phyloP scores from a whole-genome alignment of 2,329 filamentous ascomycete species.

The Colletotrichum tropicicola region DNA sequence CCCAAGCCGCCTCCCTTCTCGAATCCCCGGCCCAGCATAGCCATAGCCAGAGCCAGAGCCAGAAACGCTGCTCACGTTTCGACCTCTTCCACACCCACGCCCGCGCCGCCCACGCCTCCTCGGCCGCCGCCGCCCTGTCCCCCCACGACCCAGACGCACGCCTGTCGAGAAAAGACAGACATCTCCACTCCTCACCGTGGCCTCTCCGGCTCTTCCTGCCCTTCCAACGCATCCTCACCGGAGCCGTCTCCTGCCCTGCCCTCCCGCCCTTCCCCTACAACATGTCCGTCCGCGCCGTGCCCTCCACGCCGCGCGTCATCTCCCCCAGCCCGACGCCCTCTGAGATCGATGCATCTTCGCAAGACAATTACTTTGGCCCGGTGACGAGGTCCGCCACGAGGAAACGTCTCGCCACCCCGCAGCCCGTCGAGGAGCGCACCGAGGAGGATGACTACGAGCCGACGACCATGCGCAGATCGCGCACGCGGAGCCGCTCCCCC shows the following conservation, averaged over 20 bases:
- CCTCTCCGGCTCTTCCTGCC: slow-evolving; percentile 55
- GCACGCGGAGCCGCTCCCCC: slow-evolving; percentile 78
- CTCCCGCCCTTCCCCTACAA: slow-evolving; percentile 67
- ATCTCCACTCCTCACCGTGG: slow-evolving; percentile 57
- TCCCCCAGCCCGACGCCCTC: slow-evolving; percentile 85
- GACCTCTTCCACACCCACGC: slow-evolving; percentile 32
- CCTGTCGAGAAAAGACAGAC: slow-evolving; percentile 59
- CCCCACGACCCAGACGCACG: slow-evolving; percentile 35
- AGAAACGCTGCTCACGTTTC: slow-evolving; percentile 33
- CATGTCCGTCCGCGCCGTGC: slow-evolving; percentile 68
- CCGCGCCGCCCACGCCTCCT: slow-evolving; percentile 31
- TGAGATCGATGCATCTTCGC: slow-evolving; percentile 61
- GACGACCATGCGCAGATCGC: slow-evolving; percentile 66
- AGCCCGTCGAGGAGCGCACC: slow-evolving; percentile 64
- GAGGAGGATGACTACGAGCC: slow-evolving; percentile 48
- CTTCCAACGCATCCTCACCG: slow-evolving; percentile 61
- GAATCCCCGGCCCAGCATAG: slow-evolving; percentile 40
- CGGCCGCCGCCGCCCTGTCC: slow-evolving; percentile 31
- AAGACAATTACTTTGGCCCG: slow-evolving; percentile 75
- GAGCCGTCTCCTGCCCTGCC: slow-evolving; percentile 62
- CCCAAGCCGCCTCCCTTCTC: slow-evolving; percentile 45
- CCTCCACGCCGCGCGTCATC: slow-evolving; percentile 85
- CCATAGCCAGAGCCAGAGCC: slow-evolving; percentile 32
- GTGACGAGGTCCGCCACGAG: slow-evolving; percentile 77
- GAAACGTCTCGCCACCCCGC: slow-evolving; percentile 65